phyloP scores from a whole-genome alignment of 257 asterid species.

The Euphrasia confusa region DNA sequence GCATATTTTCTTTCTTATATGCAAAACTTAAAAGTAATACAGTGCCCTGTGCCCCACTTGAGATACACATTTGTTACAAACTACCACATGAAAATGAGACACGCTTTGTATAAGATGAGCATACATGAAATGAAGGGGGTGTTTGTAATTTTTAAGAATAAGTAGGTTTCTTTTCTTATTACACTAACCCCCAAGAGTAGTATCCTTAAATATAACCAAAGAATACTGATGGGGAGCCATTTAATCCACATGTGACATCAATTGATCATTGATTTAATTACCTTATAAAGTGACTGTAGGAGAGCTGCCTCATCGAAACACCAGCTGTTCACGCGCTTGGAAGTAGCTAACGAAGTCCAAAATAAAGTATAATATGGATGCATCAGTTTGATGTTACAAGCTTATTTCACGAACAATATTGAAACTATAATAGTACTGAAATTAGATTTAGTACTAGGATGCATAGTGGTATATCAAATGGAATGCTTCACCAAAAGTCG shows the following conservation, averaged over 20 bases:
- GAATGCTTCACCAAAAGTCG: not conserved
- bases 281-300: slow-evolving; percentile 65
- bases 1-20: slow-evolving; percentile 16
- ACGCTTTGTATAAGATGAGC: not conserved
- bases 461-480: not conserved
- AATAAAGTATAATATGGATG: not conserved
- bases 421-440: no score
- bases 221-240: not conserved
- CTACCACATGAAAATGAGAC: not conserved
- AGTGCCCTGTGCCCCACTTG: not conserved
- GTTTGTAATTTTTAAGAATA: not conserved
- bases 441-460: not conserved
- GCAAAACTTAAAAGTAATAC: not conserved
- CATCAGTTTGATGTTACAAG: slow-evolving; percentile 17
- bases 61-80: not conserved
- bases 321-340: slow-evolving; percentile 52
- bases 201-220: not conserved
- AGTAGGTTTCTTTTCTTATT: not conserved
- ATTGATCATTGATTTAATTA: slow-evolving; percentile 18
- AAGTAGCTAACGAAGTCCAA: slow-evolving; percentile 39
- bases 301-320: slow-evolving; percentile 57
- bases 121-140: not conserved
- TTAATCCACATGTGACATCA: slow-evolving; percentile 6
- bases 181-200: not conserved
- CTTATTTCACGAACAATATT: not conserved